phyloP scores from a whole-genome alignment of 2,329 filamentous ascomycete species.

The Talaromyces sp. region DNA sequence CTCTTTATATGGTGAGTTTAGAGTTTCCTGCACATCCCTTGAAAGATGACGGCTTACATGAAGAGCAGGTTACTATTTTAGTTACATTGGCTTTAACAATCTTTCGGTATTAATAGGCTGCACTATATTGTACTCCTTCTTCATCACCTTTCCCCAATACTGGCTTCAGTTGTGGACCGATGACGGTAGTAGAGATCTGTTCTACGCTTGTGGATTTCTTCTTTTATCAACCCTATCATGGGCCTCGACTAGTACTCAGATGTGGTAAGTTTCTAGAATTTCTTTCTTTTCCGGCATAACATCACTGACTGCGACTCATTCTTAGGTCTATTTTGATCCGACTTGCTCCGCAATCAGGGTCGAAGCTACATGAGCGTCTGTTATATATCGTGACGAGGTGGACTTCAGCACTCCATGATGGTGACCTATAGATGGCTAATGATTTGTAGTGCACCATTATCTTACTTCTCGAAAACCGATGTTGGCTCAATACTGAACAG shows the following conservation, averaged over 20 bases:
- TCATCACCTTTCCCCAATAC: conserved; percentile 11
- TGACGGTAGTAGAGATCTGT: neutral
- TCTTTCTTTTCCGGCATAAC: neutral
- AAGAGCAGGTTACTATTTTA: conserved; percentile 8
- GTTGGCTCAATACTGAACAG: conserved; percentile 12
- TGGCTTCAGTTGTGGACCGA: conserved; percentile 14
- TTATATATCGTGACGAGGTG: conserved; percentile 10
- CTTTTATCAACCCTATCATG: neutral
- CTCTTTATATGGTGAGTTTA: conserved; percentile 8
- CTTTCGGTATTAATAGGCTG: neutral
- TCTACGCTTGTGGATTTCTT: conserved; percentile 9
- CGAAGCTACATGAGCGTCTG: conserved; percentile 9
- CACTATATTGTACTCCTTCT: conserved; percentile 10
- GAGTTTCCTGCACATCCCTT: neutral
- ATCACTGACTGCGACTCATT: neutral
- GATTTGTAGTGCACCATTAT: conserved; percentile 4
- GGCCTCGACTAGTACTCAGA: neutral
- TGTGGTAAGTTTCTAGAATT: conserved; percentile 3
- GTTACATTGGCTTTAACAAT: neutral
- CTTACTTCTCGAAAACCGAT: conserved; percentile 9
- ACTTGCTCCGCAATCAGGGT: conserved; percentile 15
- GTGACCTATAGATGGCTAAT: neutral
- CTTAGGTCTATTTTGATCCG: conserved; percentile 9
- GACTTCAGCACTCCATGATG: no score
- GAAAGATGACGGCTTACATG: neutral